Base-by-base conservation (phyloP, 352 stramenopile species). In the Phytophthora podocarpi region DNA sequence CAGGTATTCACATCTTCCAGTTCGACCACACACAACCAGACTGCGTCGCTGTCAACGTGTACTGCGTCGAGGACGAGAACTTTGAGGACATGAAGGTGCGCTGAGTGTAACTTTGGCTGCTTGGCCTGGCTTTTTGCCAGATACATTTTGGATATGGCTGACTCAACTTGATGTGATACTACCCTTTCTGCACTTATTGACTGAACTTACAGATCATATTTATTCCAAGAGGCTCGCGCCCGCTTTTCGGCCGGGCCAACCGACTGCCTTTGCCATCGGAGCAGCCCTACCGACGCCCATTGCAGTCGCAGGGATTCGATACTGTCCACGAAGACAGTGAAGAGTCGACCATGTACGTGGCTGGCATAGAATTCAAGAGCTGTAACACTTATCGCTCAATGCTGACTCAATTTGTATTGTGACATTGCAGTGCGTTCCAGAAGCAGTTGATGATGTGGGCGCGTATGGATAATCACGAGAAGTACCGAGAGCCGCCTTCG, bases 1-100 rank as follows among this genome's bases (percentile, higher is more conserved):
- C 49, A 89, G 79, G 82, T 41, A 85, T 94, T 61, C 85, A 94
- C 59, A 89, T 94, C 52, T 94, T 94, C 60, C 85, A 94, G 48
- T 92, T 92, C 41, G 85, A 94, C 42, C 78, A 84, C 58, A 80
- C 71, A 6, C 72, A 89, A 30, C 75, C 83, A 23, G 82, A 92
- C 40, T 75, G 70, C 18, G 71, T 94, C 27, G 85, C 80, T 24
- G 81, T 94, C 16, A 94, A 94, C 40, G 62, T 94, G 39, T 91
- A 92, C 61, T 91, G 82, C 53, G 71, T 94, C 16, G 85, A 94
- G 35, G 77, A 87, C 46, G 79, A 91, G 51, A 91, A 87, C 66
- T 87, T 94, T 61, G 82, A 94, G 26, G 79, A 91, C 39, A 71
- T 94, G 54, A 90, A 90, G 70, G 85, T 91, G 30, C 26, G 24